phyloP scores from a whole-genome alignment of 257 asterid species.

The Solanum paucissectum region DNA sequence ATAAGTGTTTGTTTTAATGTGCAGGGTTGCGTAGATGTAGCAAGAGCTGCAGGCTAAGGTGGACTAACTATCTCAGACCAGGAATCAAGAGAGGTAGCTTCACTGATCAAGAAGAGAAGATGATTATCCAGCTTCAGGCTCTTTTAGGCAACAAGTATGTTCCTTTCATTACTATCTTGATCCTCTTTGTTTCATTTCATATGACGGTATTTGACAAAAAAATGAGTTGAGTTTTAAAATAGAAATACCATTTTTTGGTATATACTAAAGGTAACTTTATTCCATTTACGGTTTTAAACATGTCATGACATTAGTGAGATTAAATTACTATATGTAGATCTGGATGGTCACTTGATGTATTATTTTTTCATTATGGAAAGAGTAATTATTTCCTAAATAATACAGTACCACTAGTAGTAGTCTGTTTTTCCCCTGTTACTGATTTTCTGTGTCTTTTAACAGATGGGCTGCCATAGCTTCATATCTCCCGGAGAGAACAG shows the following conservation, averaged over 20 bases:
- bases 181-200: not conserved
- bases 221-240: not conserved
- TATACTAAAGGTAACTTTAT: not conserved
- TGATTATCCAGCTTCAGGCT: conserved; percentile 91
- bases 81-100: conserved; percentile 89
- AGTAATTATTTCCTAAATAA: not conserved
- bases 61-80: conserved; percentile 93
- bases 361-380: not conserved
- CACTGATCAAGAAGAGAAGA: conserved; percentile 73
- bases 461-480: conserved; percentile 99
- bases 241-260: not conserved
- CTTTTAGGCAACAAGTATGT: conserved; percentile 89
- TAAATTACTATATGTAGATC: not conserved
- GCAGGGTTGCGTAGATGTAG: conserved; percentile 84
- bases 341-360: not conserved
- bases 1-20: not conserved
- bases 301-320: not conserved
- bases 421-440: too few relatives aligned
- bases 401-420: not conserved
- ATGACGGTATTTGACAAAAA: not conserved
- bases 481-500: conserved; percentile 92
- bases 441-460: not conserved
- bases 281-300: not conserved
- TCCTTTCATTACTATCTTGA: not conserved
- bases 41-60: conserved; percentile 88